Conservation (phyloP, 441 rosid species). For the Melastoma candidum region DNA sequence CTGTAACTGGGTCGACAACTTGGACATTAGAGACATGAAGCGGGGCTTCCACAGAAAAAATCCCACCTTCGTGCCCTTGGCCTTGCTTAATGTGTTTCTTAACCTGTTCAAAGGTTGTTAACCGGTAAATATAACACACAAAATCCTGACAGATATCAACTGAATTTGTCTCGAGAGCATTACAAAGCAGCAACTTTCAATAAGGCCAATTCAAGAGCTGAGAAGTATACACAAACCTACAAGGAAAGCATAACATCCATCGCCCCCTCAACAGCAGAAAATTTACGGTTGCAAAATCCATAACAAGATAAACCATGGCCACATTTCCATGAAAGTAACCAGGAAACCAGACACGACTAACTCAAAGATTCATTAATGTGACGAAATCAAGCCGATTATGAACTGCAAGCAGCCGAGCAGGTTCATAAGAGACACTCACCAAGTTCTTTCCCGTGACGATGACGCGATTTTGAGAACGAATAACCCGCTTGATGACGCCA, state of each 20-base stretch:
- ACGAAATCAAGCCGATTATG: neutral
- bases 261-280: too few species aligned
- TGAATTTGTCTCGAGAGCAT: neutral
- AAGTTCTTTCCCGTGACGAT: conserved; percentile 83
- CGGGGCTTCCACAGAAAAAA: conserved; percentile 89
- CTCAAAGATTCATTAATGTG: neutral
- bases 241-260: too few species aligned
- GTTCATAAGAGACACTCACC: conserved; percentile 23
- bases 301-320: too few species aligned
- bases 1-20: conserved; percentile 86
- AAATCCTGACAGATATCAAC: neutral
- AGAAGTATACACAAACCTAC: too few species aligned
- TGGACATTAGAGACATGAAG: conserved; percentile 90
- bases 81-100: conserved; percentile 90
- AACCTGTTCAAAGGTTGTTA: conserved; percentile 34
- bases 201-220: too few species aligned
- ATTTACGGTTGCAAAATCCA: too few species aligned
- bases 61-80: conserved; percentile 90
- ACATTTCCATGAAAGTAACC: too few species aligned
- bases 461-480: conserved; percentile 82
- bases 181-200: neutral
- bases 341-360: too few species aligned
- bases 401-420: conserved; percentile 1
- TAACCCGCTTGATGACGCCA: conserved; percentile 59
- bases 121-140: neutral